These are phyloP conservation scores for Kandelia obovata DNA, from an alignment of 345 rosid species.

Conservation along the genomic window DNA sequence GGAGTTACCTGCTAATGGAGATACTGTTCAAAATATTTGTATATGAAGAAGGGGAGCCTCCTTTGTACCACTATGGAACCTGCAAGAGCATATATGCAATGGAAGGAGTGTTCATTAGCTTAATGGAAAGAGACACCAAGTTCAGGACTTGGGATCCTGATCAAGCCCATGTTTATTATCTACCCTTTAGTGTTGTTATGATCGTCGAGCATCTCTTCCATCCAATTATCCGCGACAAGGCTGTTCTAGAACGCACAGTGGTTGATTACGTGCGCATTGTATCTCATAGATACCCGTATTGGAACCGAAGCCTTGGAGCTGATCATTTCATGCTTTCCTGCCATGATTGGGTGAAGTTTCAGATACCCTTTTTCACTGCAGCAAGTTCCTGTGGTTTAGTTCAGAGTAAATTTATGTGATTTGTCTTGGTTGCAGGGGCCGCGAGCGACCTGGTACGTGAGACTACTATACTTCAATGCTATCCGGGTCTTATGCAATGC, in stretches of 20 bases:
- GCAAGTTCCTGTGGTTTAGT: background rate
- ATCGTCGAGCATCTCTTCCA: constrained; percentile 20
- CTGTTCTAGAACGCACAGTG: constrained; percentile 23
- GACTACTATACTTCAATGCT: constrained; percentile 36
- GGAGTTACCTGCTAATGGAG: constrained; percentile 65
- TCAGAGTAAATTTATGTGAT: background rate
- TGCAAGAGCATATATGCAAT: constrained; percentile 60
- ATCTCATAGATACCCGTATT: constrained; percentile 18
- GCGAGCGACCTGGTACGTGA: constrained; percentile 25
- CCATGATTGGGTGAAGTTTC: constrained; percentile 26
- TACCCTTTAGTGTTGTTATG: constrained; percentile 29
- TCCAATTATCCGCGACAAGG: constrained; percentile 20
- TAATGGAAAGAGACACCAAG: constrained; percentile 35
- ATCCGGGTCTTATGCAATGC: constrained; percentile 56
- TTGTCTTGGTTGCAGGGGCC: constrained; percentile 19
- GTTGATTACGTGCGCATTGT: constrained; percentile 16
- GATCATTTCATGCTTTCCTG: constrained; percentile 34
- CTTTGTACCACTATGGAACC: constrained; percentile 52
- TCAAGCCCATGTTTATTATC: constrained; percentile 22
- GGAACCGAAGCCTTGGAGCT: constrained; percentile 26
- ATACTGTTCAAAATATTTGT: constrained; percentile 55
- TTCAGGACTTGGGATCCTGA: constrained; percentile 24
- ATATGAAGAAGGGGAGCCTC: constrained; percentile 67
- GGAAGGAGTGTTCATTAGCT: constrained; percentile 58
- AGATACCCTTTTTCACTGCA: background rate